phyloP scores from a whole-genome alignment of 2,329 filamentous ascomycete species.

The Chaetomiaceae sp. region DNA sequence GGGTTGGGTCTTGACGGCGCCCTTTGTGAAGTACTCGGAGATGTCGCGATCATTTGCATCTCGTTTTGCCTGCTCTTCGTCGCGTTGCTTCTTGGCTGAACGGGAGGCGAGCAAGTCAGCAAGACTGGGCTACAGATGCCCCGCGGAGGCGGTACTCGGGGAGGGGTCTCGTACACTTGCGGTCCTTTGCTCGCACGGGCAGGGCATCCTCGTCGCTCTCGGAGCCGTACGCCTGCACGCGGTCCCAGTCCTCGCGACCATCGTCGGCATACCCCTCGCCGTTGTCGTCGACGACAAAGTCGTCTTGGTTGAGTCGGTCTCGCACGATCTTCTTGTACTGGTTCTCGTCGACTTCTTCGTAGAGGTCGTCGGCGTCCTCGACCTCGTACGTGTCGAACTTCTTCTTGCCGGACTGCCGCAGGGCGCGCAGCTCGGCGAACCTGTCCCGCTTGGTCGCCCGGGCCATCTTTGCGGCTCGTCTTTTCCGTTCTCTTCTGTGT shows the following conservation, averaged over 20 bases:
- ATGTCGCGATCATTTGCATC: slow-evolving; percentile 89
- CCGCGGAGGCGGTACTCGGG: too few relatives aligned
- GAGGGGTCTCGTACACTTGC: slow-evolving; percentile 42
- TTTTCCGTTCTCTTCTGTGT: too few relatives aligned
- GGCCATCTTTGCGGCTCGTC: slow-evolving; percentile 33
- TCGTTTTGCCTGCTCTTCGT: slow-evolving; percentile 78
- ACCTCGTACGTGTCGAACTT: slow-evolving; percentile 82
- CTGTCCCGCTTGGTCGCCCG: slow-evolving; percentile 44
- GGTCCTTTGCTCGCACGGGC: slow-evolving; percentile 42
- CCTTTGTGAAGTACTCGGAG: slow-evolving; percentile 88
- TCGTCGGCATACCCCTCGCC: slow-evolving; percentile 96
- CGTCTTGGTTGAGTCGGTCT: slow-evolving; percentile 82
- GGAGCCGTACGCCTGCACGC: slow-evolving; percentile 60
- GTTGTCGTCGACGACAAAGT: slow-evolving; percentile 98
- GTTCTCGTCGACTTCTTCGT: slow-evolving; percentile 95
- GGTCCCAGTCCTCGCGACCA: slow-evolving; percentile 90
- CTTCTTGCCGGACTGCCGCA: slow-evolving; percentile 87
- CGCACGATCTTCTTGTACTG: slow-evolving; percentile 96
- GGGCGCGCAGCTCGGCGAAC: slow-evolving; percentile 75
- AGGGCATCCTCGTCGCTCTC: slow-evolving; percentile 72
- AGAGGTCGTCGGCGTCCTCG: slow-evolving; percentile 76
- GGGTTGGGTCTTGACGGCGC: slow-evolving; percentile 57
- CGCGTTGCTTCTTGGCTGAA: slow-evolving; percentile 76
- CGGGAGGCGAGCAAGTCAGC: slow-evolving; percentile 3
- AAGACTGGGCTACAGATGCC: neutral